Base-by-base conservation (phyloP, 2,329 filamentous ascomycete genomes). In the Onygena corvina region DNA sequence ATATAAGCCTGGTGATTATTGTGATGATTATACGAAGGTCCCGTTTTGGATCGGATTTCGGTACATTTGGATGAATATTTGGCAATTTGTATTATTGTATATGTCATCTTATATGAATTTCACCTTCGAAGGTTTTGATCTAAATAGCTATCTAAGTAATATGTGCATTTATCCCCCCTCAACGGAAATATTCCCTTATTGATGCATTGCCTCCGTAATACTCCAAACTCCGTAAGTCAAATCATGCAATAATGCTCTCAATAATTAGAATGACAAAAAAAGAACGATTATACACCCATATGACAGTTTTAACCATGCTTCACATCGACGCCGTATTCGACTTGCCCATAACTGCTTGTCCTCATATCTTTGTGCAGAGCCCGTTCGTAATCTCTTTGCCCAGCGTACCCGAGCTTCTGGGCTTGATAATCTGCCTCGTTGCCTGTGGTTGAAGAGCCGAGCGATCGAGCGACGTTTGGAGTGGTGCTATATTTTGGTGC, bases 361-460 rank as follows among this genome's bases (percentile, higher is more conserved):
- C 66, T 57, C 1, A 53, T 49, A 18, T 46, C 36, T 46, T 61
- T 57, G 36, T 63, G 58, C 14, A 64, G 49, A 18, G 62, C 60
- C 45, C 58, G 40, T 6, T 58, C 58, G 48, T 62, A 63, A 12
- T 60, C 59, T 48, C 65, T 59, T 42, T 67, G 64, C 0, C 68
- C 68, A 1, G 64, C 66, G 53, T 67, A 71, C 1, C 68, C 69
- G 30, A 68, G 38, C 51, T 72, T 72, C 55, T 70, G 64, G 50
- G 69, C 64, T 6, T 63, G 57, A 52, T 64, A 67, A 35, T 61
- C 54, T 11, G 30, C 31, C 40, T 53, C 52, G 25, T 48, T 40
- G 20, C 33, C 21, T 9, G 44, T 34, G 3, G 49, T n/a, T 14
- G 31, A 23, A 4, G 47, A 34, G 6, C 44, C 34, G 20, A 40